Conservation (phyloP, 2,329 filamentous ascomycete genomes). For the Cladosporium sp. region DNA sequence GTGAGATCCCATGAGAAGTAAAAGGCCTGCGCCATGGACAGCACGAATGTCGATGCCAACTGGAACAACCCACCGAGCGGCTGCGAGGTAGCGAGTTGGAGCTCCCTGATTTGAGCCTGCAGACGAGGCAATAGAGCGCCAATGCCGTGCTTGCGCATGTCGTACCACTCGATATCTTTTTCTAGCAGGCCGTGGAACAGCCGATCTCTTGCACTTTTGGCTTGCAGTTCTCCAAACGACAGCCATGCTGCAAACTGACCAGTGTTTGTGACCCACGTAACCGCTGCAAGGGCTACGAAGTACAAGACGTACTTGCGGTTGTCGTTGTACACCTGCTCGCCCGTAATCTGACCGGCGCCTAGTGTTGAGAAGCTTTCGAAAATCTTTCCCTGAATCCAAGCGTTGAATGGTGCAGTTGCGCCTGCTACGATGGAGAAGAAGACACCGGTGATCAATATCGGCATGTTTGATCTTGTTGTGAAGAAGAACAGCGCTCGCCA, state of each 20-base stretch:
- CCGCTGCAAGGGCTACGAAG: slow-evolving; percentile 59
- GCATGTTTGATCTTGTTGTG: slow-evolving; percentile 57
- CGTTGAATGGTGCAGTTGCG: slow-evolving; percentile 59
- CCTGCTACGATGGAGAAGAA: slow-evolving; percentile 57
- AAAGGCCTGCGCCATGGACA: slow-evolving; percentile 68
- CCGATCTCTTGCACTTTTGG: slow-evolving; percentile 57
- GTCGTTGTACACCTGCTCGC: slow-evolving; percentile 49
- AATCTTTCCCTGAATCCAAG: slow-evolving; percentile 68
- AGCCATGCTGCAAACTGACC: slow-evolving; percentile 69
- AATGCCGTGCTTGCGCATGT: slow-evolving; percentile 66
- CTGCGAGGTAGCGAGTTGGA: slow-evolving; percentile 76
- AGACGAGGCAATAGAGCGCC: slow-evolving; percentile 66
- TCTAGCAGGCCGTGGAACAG: slow-evolving; percentile 67
- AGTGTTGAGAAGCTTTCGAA: slow-evolving; percentile 69
- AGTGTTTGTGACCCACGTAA: slow-evolving; percentile 64
- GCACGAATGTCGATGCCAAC: slow-evolving; percentile 60
- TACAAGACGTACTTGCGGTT: slow-evolving; percentile 60
- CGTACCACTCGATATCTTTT: slow-evolving; percentile 79
- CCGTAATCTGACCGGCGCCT: slow-evolving; percentile 51
- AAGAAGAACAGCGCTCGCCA: slow-evolving; percentile 68
- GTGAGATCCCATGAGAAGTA: slow-evolving; percentile 82
- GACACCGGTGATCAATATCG: slow-evolving; percentile 52
- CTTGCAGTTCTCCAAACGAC: slow-evolving; percentile 76
- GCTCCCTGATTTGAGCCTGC: slow-evolving; percentile 76
- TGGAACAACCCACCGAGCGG: slow-evolving; percentile 68